Conservation (phyloP, 805 yeast genomes). For the Yarrowia sp. region DNA sequence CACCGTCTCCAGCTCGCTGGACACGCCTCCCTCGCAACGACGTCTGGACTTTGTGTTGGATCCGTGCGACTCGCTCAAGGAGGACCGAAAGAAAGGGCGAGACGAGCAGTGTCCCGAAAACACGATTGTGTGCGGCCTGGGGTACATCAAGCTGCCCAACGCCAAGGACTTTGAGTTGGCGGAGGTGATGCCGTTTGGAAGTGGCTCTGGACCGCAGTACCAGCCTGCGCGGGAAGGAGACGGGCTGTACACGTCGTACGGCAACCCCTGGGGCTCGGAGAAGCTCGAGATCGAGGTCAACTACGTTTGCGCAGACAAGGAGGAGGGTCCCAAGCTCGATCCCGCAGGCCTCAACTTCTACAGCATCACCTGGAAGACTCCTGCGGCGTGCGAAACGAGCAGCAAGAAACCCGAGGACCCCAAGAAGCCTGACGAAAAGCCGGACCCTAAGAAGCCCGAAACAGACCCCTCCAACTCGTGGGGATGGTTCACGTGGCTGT, state of each 20-base stretch:
- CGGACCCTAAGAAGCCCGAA: conserved; percentile 31
- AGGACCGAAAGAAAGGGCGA: conserved; percentile 38
- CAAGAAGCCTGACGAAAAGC: conserved; percentile 6
- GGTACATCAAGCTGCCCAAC: conserved; percentile 53
- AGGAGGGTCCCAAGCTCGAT: conserved; percentile 15
- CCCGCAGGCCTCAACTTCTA: not conserved
- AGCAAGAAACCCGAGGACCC: not conserved
- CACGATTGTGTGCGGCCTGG: conserved; percentile 77
- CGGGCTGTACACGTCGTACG: not conserved
- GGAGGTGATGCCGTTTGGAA: conserved; percentile 48
- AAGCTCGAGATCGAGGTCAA: not conserved
- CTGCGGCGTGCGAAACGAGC: conserved; percentile 4
- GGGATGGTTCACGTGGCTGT: conserved; percentile 83
- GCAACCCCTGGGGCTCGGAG: conserved; percentile 9
- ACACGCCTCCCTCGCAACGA: conserved; percentile 79
- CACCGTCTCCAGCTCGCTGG: conserved; percentile 41
- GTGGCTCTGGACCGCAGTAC: conserved; percentile 1
- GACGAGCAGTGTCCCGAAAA: conserved; percentile 60
- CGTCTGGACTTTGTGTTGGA: conserved; percentile 66
- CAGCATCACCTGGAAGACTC: not conserved
- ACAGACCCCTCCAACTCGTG: conserved; percentile 47
- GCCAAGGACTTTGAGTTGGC: conserved; percentile 47
- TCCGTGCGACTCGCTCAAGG: conserved; percentile 56
- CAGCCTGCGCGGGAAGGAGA: not conserved
- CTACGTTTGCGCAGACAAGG: not conserved